Evolutionary conservation across 2,329 filamentous ascomycete species (phyloP).

Genomic region (Penicillium sp.): DNA sequence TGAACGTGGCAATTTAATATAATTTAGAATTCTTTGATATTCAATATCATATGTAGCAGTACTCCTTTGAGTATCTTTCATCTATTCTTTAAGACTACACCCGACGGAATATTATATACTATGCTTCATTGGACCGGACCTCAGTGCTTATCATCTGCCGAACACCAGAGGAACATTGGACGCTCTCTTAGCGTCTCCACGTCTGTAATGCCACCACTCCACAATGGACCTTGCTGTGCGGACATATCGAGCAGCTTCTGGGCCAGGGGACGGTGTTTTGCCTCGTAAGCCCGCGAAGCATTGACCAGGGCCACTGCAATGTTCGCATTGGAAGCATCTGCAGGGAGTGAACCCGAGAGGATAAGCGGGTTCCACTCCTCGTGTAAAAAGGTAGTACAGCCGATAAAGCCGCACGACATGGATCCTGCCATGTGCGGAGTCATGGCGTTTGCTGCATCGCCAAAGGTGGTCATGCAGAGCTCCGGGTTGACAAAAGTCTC

Average conservation of each 20-base stretch:
- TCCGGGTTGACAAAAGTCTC: conserved; percentile 4
- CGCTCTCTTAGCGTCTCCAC: neutral
- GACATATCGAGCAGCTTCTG: conserved; percentile 10
- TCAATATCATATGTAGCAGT: too few relatives aligned
- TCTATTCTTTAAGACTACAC: too few relatives aligned
- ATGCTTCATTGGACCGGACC: too few relatives aligned
- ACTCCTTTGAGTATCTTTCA: too few relatives aligned
- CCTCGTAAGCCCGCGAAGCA: conserved; percentile 7
- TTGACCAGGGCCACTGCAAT: neutral
- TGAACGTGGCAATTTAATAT: neutral
- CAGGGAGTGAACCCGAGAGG: neutral
- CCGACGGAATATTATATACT: too few relatives aligned
- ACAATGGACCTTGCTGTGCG: conserved; percentile 8
- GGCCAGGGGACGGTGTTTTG: conserved; percentile 4
- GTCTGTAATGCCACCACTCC: conserved; percentile 12
- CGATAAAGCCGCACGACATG: conserved; percentile 8
- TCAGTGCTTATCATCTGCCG: conserved; percentile 9
- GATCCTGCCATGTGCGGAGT: conserved; percentile 8
- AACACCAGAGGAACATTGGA: conserved; percentile 6
- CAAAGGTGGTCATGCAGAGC: conserved; percentile 4
- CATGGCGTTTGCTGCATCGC: conserved; percentile 6
- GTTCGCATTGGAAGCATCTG: neutral
- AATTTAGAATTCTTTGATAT: too few relatives aligned
- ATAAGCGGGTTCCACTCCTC: conserved; percentile 9
- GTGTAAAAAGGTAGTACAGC: conserved; percentile 5